Percentiles rank a stretch among this genome's conserved stretches.
Conservation (phyloP, 768 basidiomycete genomes). For the Tulasnella sp. region DNA sequence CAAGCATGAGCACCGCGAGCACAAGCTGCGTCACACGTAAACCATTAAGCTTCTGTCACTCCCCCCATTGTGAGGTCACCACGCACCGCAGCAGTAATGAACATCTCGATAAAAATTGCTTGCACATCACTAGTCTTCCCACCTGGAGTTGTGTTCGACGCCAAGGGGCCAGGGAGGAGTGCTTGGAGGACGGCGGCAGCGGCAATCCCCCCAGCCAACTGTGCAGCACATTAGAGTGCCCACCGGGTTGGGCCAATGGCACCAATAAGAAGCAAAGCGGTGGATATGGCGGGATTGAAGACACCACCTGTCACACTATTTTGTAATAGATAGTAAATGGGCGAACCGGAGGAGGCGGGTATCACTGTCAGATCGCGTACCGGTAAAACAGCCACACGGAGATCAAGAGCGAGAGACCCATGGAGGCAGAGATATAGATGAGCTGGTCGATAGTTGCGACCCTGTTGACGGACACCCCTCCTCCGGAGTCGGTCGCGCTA, state of each 20-base stretch:
- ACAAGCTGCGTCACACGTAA: constrained; percentile 6
- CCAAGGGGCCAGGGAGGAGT: constrained; percentile 44
- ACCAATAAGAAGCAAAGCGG: constrained; percentile 49
- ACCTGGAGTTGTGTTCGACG: constrained; percentile 38
- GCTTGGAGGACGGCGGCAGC: constrained; percentile 46
- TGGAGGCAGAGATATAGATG: constrained; percentile 47
- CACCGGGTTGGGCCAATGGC: constrained; percentile 46
- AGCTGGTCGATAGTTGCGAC: constrained; percentile 31
- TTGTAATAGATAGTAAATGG: neutral
- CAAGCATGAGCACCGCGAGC: constrained; percentile 59
- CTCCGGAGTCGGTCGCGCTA: constrained; percentile 25
- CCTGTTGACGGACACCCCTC: constrained; percentile 17
- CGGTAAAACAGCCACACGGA: constrained; percentile 62
- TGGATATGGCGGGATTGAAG: constrained; percentile 55
- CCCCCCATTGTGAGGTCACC: neutral
- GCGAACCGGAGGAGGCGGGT: neutral
- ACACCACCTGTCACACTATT: constrained; percentile 44
- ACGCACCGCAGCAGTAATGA: constrained; percentile 50
- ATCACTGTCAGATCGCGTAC: neutral
- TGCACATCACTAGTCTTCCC: constrained; percentile 42
- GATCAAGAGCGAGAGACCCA: constrained; percentile 52
- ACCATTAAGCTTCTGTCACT: neutral
- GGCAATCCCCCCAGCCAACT: constrained; percentile 45
- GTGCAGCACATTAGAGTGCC: constrained; percentile 49
- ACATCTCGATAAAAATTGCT: constrained; percentile 63